Evolutionary conservation across 768 basidiomycete genomes (phyloP), one percentile per base, ranked within the genome.

Genomic region (Postia placenta): DNA sequence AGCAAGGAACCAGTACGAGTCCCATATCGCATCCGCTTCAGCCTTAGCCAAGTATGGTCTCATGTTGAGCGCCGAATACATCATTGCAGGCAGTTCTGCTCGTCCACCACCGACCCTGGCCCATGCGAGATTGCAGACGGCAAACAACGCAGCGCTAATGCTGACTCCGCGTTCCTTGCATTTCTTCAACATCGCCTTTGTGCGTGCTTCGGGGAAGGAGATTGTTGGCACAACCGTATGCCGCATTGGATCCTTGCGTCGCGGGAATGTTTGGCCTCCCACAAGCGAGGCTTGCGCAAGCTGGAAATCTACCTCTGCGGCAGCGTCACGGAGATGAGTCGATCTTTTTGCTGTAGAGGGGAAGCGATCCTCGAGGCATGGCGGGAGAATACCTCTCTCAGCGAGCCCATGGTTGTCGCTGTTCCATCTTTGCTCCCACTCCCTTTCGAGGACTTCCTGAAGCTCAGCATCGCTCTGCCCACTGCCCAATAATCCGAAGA

Each of bases 11-110:
- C 85, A 89, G 68, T 87, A 87, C 11, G 87, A 89, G 52, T 76
- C 74, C 54, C 75, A 69, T 17, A 70, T 59, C 2, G 71, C 50
- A 11, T 50, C 48, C 11, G 53, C 49, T 20, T 30, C 25, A 17
- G n/a, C 27, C 42, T 43, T 27, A 35, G 68, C 57, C 35, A 81
- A 67, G 60, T 78, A 75, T 4, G 84, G 80, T 2, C 90, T 78
- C 33, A 91, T 68, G 64, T 92, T 92, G 42, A 91, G 70, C 11
- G 91, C 88, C 6, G 87, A 87, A 64, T 93, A 93, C 78, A 92
- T 83, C 80, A 92, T 79, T 78, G 69, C 75, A 4, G 82, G 83
- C 41, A 79, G 63, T 48, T 80, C 74, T 56, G 64, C 64, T 36
- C 70, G 69, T 12, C 67, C 66, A 23, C 63, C 59, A 20, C 67